A percentile compares a stretch with the other conserved stretches of the same genome.
Evolutionary conservation across 495 filamentous ascomycete genomes (phyloP).

Genomic region (Schizothecium vesticola): DNA sequence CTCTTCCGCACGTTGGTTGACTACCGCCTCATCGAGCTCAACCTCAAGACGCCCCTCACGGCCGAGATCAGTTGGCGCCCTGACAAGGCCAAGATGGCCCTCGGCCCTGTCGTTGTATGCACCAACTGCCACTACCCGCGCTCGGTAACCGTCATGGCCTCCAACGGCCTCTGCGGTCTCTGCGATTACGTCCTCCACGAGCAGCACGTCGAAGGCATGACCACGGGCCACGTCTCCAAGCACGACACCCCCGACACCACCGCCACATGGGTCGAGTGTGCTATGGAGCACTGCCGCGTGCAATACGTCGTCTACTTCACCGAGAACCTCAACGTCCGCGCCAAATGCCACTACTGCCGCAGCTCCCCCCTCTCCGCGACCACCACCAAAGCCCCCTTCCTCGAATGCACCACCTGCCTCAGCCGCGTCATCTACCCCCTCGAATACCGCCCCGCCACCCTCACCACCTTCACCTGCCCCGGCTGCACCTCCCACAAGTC

Average conservation of each 20-base stretch:
- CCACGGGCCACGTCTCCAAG: slow-evolving; percentile 22
- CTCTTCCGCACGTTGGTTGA: slow-evolving; percentile 41
- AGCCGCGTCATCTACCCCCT: slow-evolving; percentile 41
- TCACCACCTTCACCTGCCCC: slow-evolving; percentile 30
- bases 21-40: slow-evolving; percentile 43
- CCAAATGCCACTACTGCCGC: slow-evolving; percentile 46
- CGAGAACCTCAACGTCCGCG: slow-evolving; percentile 31
- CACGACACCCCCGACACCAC: slow-evolving; percentile 18
- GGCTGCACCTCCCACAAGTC: slow-evolving; percentile 30
- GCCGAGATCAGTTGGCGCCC: slow-evolving; percentile 39
- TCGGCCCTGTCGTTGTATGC: slow-evolving; percentile 38
- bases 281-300: slow-evolving; percentile 31
- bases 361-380: background rate
- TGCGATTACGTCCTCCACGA: slow-evolving; percentile 21
- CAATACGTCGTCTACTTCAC: slow-evolving; percentile 44
- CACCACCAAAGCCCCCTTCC: slow-evolving; percentile 18
- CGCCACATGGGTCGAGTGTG: slow-evolving; percentile 42
- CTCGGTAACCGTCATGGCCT: slow-evolving; percentile 43
- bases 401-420: slow-evolving; percentile 37
- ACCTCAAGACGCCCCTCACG: slow-evolving; percentile 33
- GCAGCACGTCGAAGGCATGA: background rate
- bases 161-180: slow-evolving; percentile 32
- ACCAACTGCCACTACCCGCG: slow-evolving; percentile 37
- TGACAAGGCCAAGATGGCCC: slow-evolving; percentile 28
- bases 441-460: slow-evolving; percentile 28